These are phyloP conservation scores for Scheffersomyces cryptocercus DNA, from an alignment of 1,139 yeast genomes.

Conservation along the genomic window DNA sequence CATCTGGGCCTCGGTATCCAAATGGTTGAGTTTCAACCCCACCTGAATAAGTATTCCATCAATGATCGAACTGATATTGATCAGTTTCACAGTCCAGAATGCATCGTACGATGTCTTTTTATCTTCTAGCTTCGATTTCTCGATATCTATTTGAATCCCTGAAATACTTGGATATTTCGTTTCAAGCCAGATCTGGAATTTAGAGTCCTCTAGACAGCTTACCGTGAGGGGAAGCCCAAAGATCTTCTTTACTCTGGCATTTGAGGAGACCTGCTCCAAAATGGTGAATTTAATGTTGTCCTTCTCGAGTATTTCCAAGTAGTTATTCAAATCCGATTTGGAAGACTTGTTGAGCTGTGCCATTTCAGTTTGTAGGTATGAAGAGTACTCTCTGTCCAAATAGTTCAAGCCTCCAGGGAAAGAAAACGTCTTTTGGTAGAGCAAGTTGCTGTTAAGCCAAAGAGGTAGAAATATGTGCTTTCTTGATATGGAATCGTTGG, in stretches of 20 bases:
- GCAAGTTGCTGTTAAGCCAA: conserved; percentile 32
- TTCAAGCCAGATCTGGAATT: conserved; percentile 33
- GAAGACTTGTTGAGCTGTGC: conserved; percentile 7
- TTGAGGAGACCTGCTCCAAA: conserved; percentile 27
- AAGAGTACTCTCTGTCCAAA: conserved; percentile 24
- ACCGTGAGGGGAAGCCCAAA: conserved; percentile 34
- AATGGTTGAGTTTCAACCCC: conserved; percentile 27
- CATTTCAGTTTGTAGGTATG: conserved; percentile 17
- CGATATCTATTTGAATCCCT: conserved; percentile 27
- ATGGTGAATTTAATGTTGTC: conserved; percentile 30
- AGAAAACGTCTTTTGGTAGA: conserved; percentile 18
- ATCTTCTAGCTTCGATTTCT: conserved; percentile 3
- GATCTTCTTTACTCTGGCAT: conserved; percentile 20
- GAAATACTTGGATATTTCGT: conserved; percentile 29
- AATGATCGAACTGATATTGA: conserved; percentile 20
- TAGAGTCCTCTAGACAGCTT: conserved; percentile 9
- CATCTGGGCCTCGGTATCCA: conserved; percentile 21
- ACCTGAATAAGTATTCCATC: conserved; percentile 23
- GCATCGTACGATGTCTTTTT: conserved; percentile 5
- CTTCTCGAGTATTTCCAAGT: conserved; percentile 14
- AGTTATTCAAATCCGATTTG: conserved; percentile 12
- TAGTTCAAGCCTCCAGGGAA: conserved; percentile 29
- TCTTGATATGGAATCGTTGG: conserved; percentile 5
- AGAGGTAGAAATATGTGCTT: conserved; percentile 28
- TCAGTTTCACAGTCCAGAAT: conserved; percentile 30